Base-by-base conservation (phyloP, 768 basidiomycete species). In the Xerocomellus amylosporus region DNA sequence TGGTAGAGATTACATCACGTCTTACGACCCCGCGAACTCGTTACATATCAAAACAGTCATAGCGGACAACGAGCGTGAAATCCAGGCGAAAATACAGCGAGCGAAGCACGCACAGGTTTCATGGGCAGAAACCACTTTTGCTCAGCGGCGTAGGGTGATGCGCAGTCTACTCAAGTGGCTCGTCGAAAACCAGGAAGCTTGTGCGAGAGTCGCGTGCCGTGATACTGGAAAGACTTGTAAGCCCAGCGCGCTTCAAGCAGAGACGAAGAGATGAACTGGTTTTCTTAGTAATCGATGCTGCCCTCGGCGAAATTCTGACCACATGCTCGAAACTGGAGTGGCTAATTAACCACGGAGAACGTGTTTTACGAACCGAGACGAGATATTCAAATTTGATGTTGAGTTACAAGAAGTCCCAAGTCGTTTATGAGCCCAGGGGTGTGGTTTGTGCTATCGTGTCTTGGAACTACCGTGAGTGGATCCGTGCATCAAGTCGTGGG, bases 241-340 rank as follows among this genome's bases (percentile, higher is more conserved):
- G 88, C 80, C 30, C 42, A 39, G 13, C 3, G 12, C 6, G 0
- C 28, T 52, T 46, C 30, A 46, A 31, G 17, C 38, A 39, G 24
- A 39, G 39, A 26, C 0, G 22, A 5, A 45, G 51, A 41, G 46
- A 42, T 56, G 36, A 58, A 48, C n/a, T 22, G 14, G 10, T 50
- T 53, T 34, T 5, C 13, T 55, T 48, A 97, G 95, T 95, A 69
- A 79, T 98, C 55, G 96, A 98, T 63, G 94, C 95, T 31, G 87
- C 90, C 2, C 78, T 99, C 38, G 97, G 97, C 34, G 97, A 99
- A 72, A 89, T 98, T 59, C 65, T 99, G 40, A 90, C 90, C n/a
- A 97, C 93, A 0, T 90, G 91, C 65, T 89, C 91, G 12, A 99
- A 99, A 70, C 76, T 98, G 73, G 90, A 96, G 60, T 98, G 90